Base-by-base conservation (phyloP, 352 stramenopile species). In the Thalassiosira oceanica region DNA sequence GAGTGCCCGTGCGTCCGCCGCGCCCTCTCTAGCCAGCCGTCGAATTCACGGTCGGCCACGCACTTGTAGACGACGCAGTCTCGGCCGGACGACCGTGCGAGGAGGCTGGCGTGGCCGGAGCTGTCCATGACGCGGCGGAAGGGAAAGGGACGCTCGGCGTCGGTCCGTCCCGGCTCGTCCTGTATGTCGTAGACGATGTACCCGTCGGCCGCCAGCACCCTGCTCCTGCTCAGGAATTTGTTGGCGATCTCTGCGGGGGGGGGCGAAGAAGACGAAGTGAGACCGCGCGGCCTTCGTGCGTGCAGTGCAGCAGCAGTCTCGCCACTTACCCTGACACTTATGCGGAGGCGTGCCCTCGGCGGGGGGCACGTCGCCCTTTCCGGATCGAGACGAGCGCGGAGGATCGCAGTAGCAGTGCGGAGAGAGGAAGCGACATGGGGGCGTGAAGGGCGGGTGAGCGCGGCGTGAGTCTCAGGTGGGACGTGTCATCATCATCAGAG, bases 151-250 rank as follows among this genome's bases (percentile, higher is more conserved):
- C 81, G 54, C 3, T 66, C 24, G 15, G 66, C 65, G 55, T 65
- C 51, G 20, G 33, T 60, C 5, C 81, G 66, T 13, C 68, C 65
- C 5, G 60, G 52, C 53, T 89, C 81, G 70, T 89, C 81, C 58
- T 89, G 81, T 61, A 89, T 89, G 55, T 89, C 81, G 50, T 89
- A 89, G 0, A 89, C 70, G 46, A 89, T 87, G 48, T 82, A 89
- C 3, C 81, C 81, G 64, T 89, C 81, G 20, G 43, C 71, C 4
- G 81, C 81, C n/a, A 89, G 61, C 11, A 67, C 58, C 4, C 65
- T 43, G 8, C 49, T 75, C n/a, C 81, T 56, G 11, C 53, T 33
- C 10, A 73, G 28, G 52, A 89, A 89, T 61, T 87, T 89, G 23
- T 49, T 42, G 18, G 36, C 72, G 48, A 82, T 80, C 42, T 67